These are phyloP conservation scores for Aspergillus panamensis DNA, from an alignment of 495 filamentous ascomycete genomes.

Conservation along the genomic window DNA sequence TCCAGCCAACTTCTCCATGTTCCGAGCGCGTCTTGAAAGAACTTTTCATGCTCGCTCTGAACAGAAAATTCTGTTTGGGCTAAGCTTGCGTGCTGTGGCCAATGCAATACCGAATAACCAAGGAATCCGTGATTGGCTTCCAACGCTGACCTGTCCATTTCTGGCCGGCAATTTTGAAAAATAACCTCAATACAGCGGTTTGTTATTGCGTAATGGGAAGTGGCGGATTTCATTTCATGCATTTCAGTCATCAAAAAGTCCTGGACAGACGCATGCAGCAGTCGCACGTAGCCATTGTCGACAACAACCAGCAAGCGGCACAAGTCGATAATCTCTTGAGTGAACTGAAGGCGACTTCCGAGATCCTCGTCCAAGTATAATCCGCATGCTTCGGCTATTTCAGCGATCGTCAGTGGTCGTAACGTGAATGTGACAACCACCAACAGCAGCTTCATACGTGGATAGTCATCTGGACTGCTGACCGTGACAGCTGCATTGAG, in stretches of 20 bases:
- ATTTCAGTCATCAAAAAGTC: conserved; percentile 15
- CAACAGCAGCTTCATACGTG: conserved; percentile 9
- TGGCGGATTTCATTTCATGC: not conserved
- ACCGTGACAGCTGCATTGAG: not conserved
- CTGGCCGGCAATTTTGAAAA: not conserved
- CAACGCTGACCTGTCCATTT: not conserved
- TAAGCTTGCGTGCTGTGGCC: conserved; percentile 1
- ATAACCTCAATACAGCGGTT: conserved; percentile 4
- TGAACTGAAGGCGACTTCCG: conserved; percentile 11
- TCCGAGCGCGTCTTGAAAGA: not conserved
- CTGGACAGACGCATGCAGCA: conserved; percentile 14
- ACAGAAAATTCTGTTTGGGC: not conserved
- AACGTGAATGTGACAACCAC: conserved; percentile 7
- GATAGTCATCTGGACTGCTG: not conserved
- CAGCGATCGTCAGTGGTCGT: conserved; percentile 12
- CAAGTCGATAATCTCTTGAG: conserved; percentile 14
- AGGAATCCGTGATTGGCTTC: conserved; percentile 1
- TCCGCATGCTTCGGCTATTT: conserved; percentile 17
- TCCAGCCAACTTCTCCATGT: not conserved
- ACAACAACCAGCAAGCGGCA: conserved; percentile 19
- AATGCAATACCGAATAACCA: conserved; percentile 4
- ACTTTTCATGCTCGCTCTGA: not conserved
- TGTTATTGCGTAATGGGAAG: not conserved
- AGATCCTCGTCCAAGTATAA: conserved; percentile 18
- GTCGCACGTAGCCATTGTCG: conserved; percentile 16